Base-by-base conservation (phyloP, 352 stramenopile species). In the Phytophthora agathidicida region DNA sequence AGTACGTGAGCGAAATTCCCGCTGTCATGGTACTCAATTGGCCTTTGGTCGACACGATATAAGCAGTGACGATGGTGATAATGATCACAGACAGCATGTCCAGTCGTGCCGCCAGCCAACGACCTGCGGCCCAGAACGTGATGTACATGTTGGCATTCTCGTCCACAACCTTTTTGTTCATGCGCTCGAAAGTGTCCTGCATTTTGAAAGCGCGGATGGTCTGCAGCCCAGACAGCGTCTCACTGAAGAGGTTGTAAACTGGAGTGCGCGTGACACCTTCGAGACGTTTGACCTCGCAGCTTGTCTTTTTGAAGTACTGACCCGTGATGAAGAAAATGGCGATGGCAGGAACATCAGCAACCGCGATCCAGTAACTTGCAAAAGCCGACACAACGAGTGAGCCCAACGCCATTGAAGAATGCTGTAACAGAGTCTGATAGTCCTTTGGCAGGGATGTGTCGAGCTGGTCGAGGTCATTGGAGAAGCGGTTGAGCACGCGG, bases 51-150 rank as follows among this genome's bases (percentile, higher is more conserved):
- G 86, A 45, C 10, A 98, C 88, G 7, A 91, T 47, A 39, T 94
- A 96, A 7, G 98, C 60, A 19, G 89, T 88, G 14, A 97, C 80
- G 20, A 85, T 75, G 20, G 83, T 71, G 26, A 98, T 91, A 37
- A 98, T 95, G 8, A 96, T 35, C 13, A 94, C 77, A 2, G 77
- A 79, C 9, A 89, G 47, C 58, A 60, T 71, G 57, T 88, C 92
- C 20, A 99, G 78, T 6, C 97, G 80, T 16, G 98, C 78, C 11
- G 88, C 94, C 5, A 99, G 75, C 96, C 96, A 99, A 44, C 96
- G 96, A 60, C 70, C 64, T 8, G 64, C 61, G 11, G 64, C 45
- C 70, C 73, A 83, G 32, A 69, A 78, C n/a, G 59, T 69, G 47
- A 83, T 65, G 47, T 76, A 69, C 37, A 65, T 70, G 41, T 57